Base-by-base conservation (phyloP, 805 yeast species). In the Ogataea sp. region DNA sequence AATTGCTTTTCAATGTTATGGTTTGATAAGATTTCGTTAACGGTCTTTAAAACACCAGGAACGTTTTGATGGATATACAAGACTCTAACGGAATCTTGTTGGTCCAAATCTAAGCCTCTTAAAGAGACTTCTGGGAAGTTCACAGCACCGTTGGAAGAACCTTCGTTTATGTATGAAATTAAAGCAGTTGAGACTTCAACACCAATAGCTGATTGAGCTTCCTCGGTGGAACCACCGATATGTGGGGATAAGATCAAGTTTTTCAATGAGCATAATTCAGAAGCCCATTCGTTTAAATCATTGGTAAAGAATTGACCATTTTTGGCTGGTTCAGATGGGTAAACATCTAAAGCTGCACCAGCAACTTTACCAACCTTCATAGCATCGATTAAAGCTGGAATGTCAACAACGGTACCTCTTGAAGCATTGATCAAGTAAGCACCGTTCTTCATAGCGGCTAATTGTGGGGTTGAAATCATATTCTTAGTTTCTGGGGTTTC, bases 181-280 rank as follows among this genome's bases (percentile, higher is more conserved):
- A 93, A 73, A 30, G 95, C 80, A 34, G 83, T 71, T 44, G 82
- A 86, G 45, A 93, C 98, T 70, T 93, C 98, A 44, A 90, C 71
- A 68, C 98, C 98, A 58, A 93, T 93, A 31, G 97, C 95, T 41
- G 85, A 75, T 73, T 93, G 98, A 29, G 98, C 98, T 71, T 93
- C 98, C 66, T 90, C 97, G 36, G 98, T 93, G 38, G 97, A 88
- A 50, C 98, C 98, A 67, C 98, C 98, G 52, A 93, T 93, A 61
- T 93, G 98, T 26, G 98, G 98, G 40, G 97, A 82, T 56, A 93
- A 73, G 49, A 93, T 88, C 45, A 90, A 78, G 66, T 93, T 93
- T 67, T 89, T 79, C 60, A 88, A 73, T 10, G 83, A 68, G 51
- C 79, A 73, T 52, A 93, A 74, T 59, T 89, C 96, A 26, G 85